Conservation (phyloP, 2,329 filamentous ascomycete species). For the Trichoderma koningiopsis region DNA sequence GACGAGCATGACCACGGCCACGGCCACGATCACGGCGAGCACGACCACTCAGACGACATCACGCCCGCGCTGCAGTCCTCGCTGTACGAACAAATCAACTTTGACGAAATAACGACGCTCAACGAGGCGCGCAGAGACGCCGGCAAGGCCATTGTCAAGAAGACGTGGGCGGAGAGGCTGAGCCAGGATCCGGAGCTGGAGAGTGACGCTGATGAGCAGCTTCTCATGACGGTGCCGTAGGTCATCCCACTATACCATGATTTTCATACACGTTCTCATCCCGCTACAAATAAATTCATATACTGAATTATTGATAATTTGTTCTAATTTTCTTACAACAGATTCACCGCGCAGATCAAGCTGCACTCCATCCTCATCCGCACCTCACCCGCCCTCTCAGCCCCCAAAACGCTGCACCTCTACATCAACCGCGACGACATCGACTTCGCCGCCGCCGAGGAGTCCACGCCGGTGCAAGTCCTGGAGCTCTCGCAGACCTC, state of each 20-base stretch:
- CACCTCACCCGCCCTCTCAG: slow-evolving; percentile 68
- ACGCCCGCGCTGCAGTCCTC: slow-evolving; percentile 88
- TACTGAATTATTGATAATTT: neutral
- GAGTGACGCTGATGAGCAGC: slow-evolving; percentile 88
- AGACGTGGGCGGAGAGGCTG: slow-evolving; percentile 86
- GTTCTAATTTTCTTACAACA: slow-evolving; percentile 39
- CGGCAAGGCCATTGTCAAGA: slow-evolving; percentile 77
- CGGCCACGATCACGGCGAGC: slow-evolving; percentile 59
- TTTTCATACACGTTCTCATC: neutral
- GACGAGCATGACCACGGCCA: slow-evolving; percentile 51
- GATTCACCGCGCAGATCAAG: slow-evolving; percentile 91
- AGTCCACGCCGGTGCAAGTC: slow-evolving; percentile 70
- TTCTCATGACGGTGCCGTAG: slow-evolving; percentile 90
- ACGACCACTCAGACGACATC: slow-evolving; percentile 91
- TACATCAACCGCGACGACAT: slow-evolving; percentile 86
- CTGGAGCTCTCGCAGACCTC: slow-evolving; percentile 76
- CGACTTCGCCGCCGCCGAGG: slow-evolving; percentile 77
- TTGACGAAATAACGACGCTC: slow-evolving; percentile 78
- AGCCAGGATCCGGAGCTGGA: slow-evolving; percentile 71
- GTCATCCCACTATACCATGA: slow-evolving; percentile 34
- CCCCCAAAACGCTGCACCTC: slow-evolving; percentile 81
- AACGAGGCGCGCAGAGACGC: slow-evolving; percentile 74
- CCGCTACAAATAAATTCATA: neutral
- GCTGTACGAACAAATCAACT: slow-evolving; percentile 90
- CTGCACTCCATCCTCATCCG: slow-evolving; percentile 87